Percentiles rank a stretch among this genome's conserved stretches.
Conservation (phyloP, 495 filamentous ascomycete species). For the Lasiosphaeria hispida region DNA sequence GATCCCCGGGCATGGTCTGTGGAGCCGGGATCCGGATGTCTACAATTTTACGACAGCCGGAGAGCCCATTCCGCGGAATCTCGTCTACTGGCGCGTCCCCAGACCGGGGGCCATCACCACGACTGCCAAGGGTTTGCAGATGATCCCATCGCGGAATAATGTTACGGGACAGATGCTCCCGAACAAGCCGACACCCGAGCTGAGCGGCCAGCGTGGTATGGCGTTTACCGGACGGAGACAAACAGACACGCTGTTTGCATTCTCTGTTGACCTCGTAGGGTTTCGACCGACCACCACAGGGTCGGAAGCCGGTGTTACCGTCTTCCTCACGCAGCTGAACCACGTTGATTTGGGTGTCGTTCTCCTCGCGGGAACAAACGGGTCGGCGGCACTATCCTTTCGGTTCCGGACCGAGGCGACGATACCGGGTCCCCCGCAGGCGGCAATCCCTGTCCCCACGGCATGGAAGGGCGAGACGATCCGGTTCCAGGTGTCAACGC, state of each 20-base stretch:
- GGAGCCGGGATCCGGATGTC: conserved; percentile 37
- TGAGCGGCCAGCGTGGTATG: conserved; percentile 25
- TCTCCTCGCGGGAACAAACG: conserved; percentile 17
- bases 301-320: conserved; percentile 40
- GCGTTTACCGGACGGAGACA: conserved; percentile 45
- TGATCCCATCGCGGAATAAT: conserved; percentile 33
- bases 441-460: conserved; percentile 5
- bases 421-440: neutral
- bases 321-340: conserved; percentile 46
- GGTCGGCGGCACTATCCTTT: conserved; percentile 20
- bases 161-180: neutral
- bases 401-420: conserved; percentile 32
- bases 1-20: conserved; percentile 37
- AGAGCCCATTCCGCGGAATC: conserved; percentile 36
- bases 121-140: conserved; percentile 34
- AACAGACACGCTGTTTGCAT: conserved; percentile 45
- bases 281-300: conserved; percentile 33
- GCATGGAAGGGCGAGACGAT: conserved; percentile 13
- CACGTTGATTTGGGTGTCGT: conserved; percentile 48
- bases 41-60: conserved; percentile 37
- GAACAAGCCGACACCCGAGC: conserved; percentile 36
- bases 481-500: conserved; percentile 16
- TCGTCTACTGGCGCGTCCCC: conserved; percentile 47
- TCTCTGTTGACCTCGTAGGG: conserved; percentile 33
- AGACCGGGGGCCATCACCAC: conserved; percentile 32